These are phyloP conservation scores for Puccinia polysora DNA, from an alignment of 1,284 basidiomycete genomes.

Conservation along the genomic window DNA sequence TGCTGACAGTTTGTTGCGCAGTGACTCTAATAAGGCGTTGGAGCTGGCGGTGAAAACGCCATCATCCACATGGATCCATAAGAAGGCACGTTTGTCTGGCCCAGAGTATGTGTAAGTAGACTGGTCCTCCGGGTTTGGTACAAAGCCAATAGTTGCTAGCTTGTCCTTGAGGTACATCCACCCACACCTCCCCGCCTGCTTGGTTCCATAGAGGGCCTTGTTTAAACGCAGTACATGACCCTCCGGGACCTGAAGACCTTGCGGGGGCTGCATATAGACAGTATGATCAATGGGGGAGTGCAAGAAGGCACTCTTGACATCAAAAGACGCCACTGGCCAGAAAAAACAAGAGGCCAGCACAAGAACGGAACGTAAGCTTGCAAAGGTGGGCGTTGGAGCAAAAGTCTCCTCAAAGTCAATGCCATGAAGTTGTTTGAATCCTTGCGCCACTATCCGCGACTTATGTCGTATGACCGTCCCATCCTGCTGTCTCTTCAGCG, in stretches of 20 bases:
- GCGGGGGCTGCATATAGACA: not conserved
- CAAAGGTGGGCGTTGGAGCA: no score
- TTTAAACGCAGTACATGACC: no score
- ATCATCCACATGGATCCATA: no score
- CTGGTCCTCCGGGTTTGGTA: not conserved
- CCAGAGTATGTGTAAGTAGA: not conserved
- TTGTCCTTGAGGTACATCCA: not conserved
- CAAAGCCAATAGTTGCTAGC: not conserved
- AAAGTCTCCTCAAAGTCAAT: no score
- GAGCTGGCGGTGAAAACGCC: not conserved
- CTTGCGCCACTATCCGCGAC: no score
- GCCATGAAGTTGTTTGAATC: no score
- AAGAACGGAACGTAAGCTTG: no score
- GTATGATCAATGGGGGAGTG: not conserved
- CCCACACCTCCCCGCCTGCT: conserved; percentile 1
- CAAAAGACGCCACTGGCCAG: not conserved
- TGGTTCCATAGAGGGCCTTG: no score
- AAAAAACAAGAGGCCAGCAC: no score
- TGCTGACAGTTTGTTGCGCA: not conserved
- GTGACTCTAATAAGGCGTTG: not conserved
- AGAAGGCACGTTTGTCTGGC: no score
- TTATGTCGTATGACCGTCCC: no score
- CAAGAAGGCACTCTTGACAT: not conserved
- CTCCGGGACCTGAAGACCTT: not conserved
- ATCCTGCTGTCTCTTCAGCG: no score